A percentile compares a stretch with the other conserved stretches of the same genome.
phyloP scores from a whole-genome alignment of 768 basidiomycete genomes.

The Trametes cubensis region DNA sequence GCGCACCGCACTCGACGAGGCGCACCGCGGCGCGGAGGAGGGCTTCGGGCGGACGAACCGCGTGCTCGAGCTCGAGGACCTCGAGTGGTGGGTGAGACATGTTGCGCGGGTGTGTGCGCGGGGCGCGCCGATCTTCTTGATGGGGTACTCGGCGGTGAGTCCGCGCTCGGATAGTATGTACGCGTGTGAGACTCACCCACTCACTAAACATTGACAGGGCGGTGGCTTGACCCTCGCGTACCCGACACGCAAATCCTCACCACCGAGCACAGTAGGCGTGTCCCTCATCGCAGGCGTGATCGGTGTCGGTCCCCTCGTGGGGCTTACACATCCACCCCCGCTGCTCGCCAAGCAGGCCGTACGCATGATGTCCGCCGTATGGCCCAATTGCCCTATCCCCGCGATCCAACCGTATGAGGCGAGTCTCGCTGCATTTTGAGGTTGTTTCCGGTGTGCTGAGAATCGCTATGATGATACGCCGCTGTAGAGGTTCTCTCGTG shows the following conservation, averaged over 20 bases:
- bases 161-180: too few species aligned
- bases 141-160: conserved; percentile 76
- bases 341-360: background rate
- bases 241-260: conserved; percentile 42
- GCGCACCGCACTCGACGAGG: conserved; percentile 60
- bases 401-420: background rate
- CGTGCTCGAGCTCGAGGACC: conserved; percentile 62
- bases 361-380: background rate
- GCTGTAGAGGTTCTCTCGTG: conserved; percentile 2
- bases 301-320: conserved; percentile 63
- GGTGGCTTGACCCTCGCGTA: conserved; percentile 65
- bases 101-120: conserved; percentile 43
- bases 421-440: too few species aligned
- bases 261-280: conserved; percentile 38
- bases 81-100: conserved; percentile 64
- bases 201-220: conserved; percentile 48
- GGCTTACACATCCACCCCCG: conserved; percentile 56
- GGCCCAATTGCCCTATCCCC: background rate
- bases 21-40: conserved; percentile 54
- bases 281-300: conserved; percentile 61
- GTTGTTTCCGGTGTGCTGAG: too few species aligned
- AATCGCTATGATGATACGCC: too few species aligned
- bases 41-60: conserved; percentile 63
- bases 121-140: conserved; percentile 60
- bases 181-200: background rate